Conservation (phyloP, 345 rosid genomes). For the Populus nigra region DNA sequence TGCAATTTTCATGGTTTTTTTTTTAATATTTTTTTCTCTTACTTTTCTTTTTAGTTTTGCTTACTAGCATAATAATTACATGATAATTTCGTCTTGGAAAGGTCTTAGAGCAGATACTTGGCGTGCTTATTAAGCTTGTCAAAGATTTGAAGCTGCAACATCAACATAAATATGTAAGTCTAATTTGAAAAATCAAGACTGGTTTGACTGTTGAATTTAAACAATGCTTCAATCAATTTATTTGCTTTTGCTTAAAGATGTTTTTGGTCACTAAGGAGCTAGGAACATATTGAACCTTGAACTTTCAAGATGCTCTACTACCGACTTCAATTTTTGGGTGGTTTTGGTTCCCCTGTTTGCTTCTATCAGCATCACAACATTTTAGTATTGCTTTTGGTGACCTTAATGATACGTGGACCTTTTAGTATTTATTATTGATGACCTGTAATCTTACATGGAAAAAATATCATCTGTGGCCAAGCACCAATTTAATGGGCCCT, state of each 20-base stretch:
- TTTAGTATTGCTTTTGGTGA: too few relatives aligned
- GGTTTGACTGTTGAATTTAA: neutral
- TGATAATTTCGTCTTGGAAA: conserved; percentile 25
- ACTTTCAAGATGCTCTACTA: too few relatives aligned
- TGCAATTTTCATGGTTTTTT: neutral
- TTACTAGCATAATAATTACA: neutral
- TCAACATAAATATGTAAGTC: conserved; percentile 84
- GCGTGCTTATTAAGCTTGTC: conserved; percentile 93
- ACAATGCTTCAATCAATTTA: neutral
- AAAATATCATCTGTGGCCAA: too few relatives aligned
- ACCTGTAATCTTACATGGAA: too few relatives aligned
- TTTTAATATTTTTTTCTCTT: neutral
- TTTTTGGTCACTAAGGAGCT: neutral
- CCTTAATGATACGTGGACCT: too few relatives aligned
- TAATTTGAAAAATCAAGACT: neutral
- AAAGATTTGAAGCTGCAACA: conserved; percentile 94
- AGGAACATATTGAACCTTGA: too few relatives aligned
- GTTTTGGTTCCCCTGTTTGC: neutral
- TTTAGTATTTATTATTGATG: too few relatives aligned
- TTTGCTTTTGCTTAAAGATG: neutral
- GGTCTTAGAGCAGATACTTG: conserved; percentile 96
- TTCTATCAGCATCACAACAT: neutral
- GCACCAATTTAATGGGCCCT: too few relatives aligned
- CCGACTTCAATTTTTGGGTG: too few relatives aligned
- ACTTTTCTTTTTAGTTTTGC: neutral